Base-by-base conservation (phyloP, 2,329 filamentous ascomycete genomes). In the Colletotrichum sp. region DNA sequence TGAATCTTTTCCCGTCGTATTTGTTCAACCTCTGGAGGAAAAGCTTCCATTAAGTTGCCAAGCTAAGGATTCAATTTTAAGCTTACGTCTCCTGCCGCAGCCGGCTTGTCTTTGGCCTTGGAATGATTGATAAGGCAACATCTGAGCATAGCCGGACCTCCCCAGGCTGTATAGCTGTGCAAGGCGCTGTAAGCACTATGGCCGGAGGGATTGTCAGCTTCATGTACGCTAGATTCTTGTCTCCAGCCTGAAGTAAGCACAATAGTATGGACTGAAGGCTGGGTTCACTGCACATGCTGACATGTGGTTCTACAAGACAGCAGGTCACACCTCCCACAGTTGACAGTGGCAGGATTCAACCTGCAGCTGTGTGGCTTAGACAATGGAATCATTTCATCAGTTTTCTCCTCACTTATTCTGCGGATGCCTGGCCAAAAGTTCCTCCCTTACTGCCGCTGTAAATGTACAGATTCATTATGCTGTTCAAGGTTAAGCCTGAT, bases 401-500 rank as follows among this genome's bases (percentile, higher is more conserved):
- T 7, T 13, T 52, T 22, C 11, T 5, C n/a, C n/a, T 44, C 16
- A 44, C 36, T 22, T 3, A 1, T 13, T 52, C 6, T 22, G n/a
- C 6, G n/a, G n/a, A 12, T 52, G 44, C 44, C 44, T 52, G n/a
- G 44, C 1, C 44, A 22, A 52, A 52, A 52, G 44, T 52, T 52
- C 44, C 22, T 52, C 44, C 44, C 44, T 52, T 13, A 0, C 8
- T 52, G 16, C 12, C 5, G 44, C n/a, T 22, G 0, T 11, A 22
- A 13, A 22, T 22, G 6, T 22, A 52, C 36, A 39, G 36, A 39
- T 5, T 39, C 16, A 2, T 9, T 39, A 5, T 39, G 36, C 44
- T 8, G n/a, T 13, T 52, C n/a, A 19, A 5, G 2, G 4, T 3
- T 8, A 6, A 3, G 2, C n/a, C 44, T 22, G 2, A 13, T 22